Conservation (phyloP, 148 eudicot genomes). For the Rhododendron ovatum region DNA sequence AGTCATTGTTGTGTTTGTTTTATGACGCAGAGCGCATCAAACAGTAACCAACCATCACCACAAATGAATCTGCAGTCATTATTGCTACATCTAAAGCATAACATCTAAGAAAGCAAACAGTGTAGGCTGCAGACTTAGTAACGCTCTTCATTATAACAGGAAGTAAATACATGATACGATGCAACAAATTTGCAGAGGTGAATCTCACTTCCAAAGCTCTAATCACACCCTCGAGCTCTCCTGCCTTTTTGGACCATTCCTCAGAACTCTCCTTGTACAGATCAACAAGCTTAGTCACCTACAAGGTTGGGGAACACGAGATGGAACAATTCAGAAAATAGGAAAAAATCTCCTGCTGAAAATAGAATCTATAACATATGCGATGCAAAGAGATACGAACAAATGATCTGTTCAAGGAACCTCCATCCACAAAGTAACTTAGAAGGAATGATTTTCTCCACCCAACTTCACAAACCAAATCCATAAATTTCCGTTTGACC, state of each 20-base stretch:
- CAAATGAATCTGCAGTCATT: neutral
- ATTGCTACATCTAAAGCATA: neutral
- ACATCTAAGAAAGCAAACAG: neutral
- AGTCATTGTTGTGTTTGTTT: neutral
- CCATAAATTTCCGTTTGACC: neutral
- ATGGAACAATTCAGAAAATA: neutral
- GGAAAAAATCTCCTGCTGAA: neutral
- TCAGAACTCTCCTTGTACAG: conserved; percentile 93
- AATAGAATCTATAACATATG: neutral
- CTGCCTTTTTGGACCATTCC: conserved; percentile 96
- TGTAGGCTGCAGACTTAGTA: neutral
- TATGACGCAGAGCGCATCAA: neutral
- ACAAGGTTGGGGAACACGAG: neutral
- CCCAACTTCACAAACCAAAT: neutral
- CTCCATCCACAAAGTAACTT: neutral
- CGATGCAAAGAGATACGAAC: neutral
- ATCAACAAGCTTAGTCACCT: conserved; percentile 74
- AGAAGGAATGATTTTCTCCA: neutral
- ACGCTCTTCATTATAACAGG: neutral
- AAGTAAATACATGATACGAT: neutral
- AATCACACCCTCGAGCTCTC: conserved; percentile 94
- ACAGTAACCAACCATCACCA: neutral
- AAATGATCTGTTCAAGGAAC: neutral
- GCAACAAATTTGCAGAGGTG: neutral
- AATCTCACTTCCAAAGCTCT: conserved; percentile 80